Conservation (phyloP, 768 basidiomycete species). For the Naganishia antarctica region DNA sequence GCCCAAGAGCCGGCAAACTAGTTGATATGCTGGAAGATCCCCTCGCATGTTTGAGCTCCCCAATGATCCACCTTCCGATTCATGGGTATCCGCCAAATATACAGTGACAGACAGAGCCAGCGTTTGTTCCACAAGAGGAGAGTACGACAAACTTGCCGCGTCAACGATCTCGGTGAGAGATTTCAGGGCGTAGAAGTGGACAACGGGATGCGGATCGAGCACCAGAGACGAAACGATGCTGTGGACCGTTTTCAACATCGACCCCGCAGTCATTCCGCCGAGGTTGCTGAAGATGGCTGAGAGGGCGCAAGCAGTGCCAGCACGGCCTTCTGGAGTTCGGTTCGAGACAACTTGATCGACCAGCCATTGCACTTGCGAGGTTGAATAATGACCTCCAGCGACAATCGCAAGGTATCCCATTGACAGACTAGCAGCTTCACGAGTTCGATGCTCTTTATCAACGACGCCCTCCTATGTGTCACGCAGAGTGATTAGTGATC, state of each 20-base stretch:
- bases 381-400: slow-evolving; percentile 76
- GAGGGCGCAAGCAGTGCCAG: slow-evolving; percentile 88
- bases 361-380: slow-evolving; percentile 77
- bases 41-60: slow-evolving; percentile 78
- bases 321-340: slow-evolving; percentile 82
- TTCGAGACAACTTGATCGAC: slow-evolving; percentile 93
- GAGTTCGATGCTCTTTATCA: slow-evolving; percentile 71
- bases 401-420: slow-evolving; percentile 80
- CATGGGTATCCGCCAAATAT: slow-evolving; percentile 83
- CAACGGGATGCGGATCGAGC: slow-evolving; percentile 92
- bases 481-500: too few species aligned
- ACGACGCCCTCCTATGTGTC: slow-evolving; percentile 60
- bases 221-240: slow-evolving; percentile 90
- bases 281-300: slow-evolving; percentile 87
- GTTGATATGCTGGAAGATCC: slow-evolving; percentile 85
- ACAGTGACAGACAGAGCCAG: slow-evolving; percentile 85
- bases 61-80: slow-evolving; percentile 81
- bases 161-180: slow-evolving; percentile 82
- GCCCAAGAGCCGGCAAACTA: slow-evolving; percentile 85
- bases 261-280: slow-evolving; percentile 89
- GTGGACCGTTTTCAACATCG: slow-evolving; percentile 88
- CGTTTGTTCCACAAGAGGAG: slow-evolving; percentile 79
- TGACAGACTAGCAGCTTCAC: slow-evolving; percentile 75
- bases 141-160: slow-evolving; percentile 84
- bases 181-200: slow-evolving; percentile 86